Evolutionary conservation across 73 alveolate species (phyloP).

Genomic region (Paramecium bursaria): DNA sequence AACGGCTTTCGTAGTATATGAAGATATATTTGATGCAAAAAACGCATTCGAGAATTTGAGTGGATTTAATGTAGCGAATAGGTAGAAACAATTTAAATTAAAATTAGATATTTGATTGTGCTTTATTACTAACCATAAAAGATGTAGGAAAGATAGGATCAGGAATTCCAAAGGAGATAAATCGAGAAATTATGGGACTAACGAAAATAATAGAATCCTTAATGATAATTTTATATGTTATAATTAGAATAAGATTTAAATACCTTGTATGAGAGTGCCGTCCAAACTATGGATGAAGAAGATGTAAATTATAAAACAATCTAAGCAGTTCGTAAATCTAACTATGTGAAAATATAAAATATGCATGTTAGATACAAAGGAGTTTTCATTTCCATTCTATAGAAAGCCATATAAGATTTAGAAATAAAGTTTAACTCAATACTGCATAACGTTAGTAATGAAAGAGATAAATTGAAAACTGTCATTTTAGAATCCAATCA

Average conservation of each 20-base stretch:
- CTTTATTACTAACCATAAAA: conserved; percentile 69
- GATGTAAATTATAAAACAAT: neutral
- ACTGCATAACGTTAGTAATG: too few species aligned
- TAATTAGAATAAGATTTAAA: neutral
- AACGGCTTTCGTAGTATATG: conserved; percentile 98
- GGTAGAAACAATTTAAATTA: conserved; percentile 57
- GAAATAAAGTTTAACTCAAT: too few species aligned
- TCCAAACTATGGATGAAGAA: too few species aligned
- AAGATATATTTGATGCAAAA: conserved; percentile 98
- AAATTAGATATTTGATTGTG: conserved; percentile 66
- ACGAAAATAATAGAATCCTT: conserved; percentile 38
- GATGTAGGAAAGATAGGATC: conserved; percentile 59
- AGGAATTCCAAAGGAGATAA: conserved; percentile 56
- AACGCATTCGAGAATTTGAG: conserved; percentile 97
- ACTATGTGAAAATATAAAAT: neutral
- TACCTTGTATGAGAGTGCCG: too few species aligned
- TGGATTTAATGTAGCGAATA: conserved; percentile 98
- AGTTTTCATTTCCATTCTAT: neutral
- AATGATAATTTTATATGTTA: neutral
- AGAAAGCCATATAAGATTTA: neutral
- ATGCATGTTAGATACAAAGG: neutral
- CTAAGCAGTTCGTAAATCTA: neutral
- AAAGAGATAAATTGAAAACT: too few species aligned
- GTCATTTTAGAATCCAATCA: too few species aligned
- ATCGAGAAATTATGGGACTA: conserved; percentile 61